Evolutionary conservation across 495 filamentous ascomycete species (phyloP).

Genomic region (Xylaria telfairii): DNA sequence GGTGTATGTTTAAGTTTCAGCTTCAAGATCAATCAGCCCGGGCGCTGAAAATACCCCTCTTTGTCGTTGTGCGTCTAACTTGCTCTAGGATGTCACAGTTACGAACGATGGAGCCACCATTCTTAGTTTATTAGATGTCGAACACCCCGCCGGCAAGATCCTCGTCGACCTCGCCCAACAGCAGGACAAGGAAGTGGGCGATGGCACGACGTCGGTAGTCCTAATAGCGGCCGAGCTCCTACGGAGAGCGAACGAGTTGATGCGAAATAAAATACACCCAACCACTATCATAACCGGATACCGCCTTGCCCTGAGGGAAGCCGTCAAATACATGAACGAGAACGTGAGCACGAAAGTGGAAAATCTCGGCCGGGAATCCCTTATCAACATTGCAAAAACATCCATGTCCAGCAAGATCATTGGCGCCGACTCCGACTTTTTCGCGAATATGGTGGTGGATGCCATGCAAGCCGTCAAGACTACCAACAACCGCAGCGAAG

Average conservation of each 20-base stretch:
- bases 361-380: slow-evolving; percentile 82
- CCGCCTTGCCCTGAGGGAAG: slow-evolving; percentile 91
- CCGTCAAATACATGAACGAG: slow-evolving; percentile 98
- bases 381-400: slow-evolving; percentile 95
- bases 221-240: slow-evolving; percentile 96
- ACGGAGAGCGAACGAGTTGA: slow-evolving; percentile 91
- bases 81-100: slow-evolving; percentile 87
- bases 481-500: slow-evolving; percentile 84
- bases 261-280: slow-evolving; percentile 99
- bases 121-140: slow-evolving; percentile 89
- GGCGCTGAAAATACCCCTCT: background rate
- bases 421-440: slow-evolving; percentile 94
- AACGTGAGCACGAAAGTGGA: slow-evolving; percentile 96
- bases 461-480: slow-evolving; percentile 95
- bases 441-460: slow-evolving; percentile 94
- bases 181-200: slow-evolving; percentile 98
- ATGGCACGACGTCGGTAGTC: slow-evolving; percentile 97
- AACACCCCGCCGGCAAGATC: slow-evolving; percentile 98
- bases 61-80: slow-evolving; percentile 25
- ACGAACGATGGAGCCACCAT: slow-evolving; percentile 99
- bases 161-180: slow-evolving; percentile 96
- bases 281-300: slow-evolving; percentile 99
- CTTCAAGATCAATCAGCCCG: background rate
- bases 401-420: slow-evolving; percentile 99
- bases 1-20: slow-evolving; percentile 64